Conservation (phyloP, 768 basidiomycete genomes). For the Solioccasus polychromus region DNA sequence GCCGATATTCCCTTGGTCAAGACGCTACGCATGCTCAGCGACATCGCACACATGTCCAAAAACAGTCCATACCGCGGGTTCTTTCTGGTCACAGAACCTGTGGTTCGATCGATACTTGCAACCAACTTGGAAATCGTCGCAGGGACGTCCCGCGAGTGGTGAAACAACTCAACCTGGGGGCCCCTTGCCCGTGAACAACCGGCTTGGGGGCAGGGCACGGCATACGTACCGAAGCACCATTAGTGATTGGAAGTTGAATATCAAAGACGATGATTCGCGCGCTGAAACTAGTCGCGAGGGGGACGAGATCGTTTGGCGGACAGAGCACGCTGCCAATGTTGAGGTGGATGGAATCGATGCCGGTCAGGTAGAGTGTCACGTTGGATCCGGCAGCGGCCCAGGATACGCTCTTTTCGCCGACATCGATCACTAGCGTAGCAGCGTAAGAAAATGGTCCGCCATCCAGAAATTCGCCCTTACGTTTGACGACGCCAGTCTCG, state of each 20-base stretch:
- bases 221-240: constrained; percentile 71
- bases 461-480: constrained; percentile 33
- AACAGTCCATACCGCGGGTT: constrained; percentile 65
- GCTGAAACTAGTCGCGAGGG: constrained; percentile 71
- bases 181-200: background rate
- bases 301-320: constrained; percentile 65
- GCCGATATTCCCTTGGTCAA: constrained; percentile 84
- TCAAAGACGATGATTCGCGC: constrained; percentile 95
- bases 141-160: constrained; percentile 90
- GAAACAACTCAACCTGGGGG: constrained; percentile 83
- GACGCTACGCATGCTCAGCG: constrained; percentile 51
- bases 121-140: constrained; percentile 81
- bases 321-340: constrained; percentile 90
- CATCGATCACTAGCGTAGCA: constrained; percentile 65
- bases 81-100: constrained; percentile 67
- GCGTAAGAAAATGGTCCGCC: background rate
- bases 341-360: constrained; percentile 83
- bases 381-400: constrained; percentile 94
- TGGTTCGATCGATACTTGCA: constrained; percentile 74
- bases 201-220: background rate
- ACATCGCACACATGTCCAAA: background rate
- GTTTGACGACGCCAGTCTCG: constrained; percentile 77
- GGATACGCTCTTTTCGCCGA: constrained; percentile 69
- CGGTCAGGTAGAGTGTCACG: constrained; percentile 77
- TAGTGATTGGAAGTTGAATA: constrained; percentile 82